These are phyloP conservation scores for Didymella pinodella DNA, from an alignment of 2,329 filamentous ascomycete genomes.

Conservation along the genomic window DNA sequence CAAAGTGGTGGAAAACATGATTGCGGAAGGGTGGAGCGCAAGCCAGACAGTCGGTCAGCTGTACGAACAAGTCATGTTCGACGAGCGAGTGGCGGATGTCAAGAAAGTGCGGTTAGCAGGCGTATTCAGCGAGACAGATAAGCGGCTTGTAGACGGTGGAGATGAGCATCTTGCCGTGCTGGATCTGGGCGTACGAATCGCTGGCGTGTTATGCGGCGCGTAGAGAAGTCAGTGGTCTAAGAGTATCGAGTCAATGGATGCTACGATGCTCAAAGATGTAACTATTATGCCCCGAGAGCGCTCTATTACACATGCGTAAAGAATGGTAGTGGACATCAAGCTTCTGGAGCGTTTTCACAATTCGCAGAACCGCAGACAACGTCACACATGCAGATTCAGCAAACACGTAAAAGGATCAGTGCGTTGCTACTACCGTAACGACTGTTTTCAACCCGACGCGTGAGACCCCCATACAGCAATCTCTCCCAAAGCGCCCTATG, in stretches of 20 bases:
- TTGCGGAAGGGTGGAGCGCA: constrained; percentile 97
- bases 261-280: neutral
- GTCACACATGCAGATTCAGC: too few relatives aligned
- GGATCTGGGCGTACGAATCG: constrained; percentile 83
- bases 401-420: neutral
- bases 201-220: constrained; percentile 67
- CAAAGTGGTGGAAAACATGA: constrained; percentile 83
- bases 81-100: constrained; percentile 81
- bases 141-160: constrained; percentile 89
- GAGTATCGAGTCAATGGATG: neutral
- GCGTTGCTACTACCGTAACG: neutral
- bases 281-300: neutral
- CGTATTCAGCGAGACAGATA: constrained; percentile 93
- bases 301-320: too few relatives aligned
- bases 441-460: neutral
- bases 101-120: constrained; percentile 92
- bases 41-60: constrained; percentile 85
- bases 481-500: neutral
- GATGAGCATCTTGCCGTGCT: constrained; percentile 94
- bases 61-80: constrained; percentile 82
- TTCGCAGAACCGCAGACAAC: too few relatives aligned
- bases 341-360: too few relatives aligned
- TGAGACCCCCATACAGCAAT: neutral
- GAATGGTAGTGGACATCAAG: too few relatives aligned
- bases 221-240: neutral